phyloP scores from a whole-genome alignment of 2,329 filamentous ascomycete species.

The Ceratocystiopsis sp. region DNA sequence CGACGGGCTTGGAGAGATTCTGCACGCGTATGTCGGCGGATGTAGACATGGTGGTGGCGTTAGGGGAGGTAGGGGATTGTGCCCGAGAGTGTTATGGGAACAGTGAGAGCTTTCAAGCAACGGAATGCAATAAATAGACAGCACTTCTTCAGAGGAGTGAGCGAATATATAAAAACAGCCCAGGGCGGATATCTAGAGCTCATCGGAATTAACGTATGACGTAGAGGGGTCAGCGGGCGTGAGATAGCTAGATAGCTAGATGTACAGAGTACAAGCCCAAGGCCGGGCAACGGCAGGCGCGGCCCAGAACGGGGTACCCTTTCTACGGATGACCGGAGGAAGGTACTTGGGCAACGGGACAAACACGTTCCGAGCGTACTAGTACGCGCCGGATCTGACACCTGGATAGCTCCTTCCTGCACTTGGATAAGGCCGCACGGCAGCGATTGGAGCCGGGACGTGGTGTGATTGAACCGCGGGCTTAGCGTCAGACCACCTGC shows the following conservation, averaged over 20 bases:
- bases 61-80: not conserved
- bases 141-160: too few species aligned
- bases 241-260: too few species aligned
- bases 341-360: not conserved
- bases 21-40: conserved; percentile 9
- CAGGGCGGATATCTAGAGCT: too few species aligned
- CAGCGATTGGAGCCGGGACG: not conserved
- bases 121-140: too few species aligned
- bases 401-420: not conserved
- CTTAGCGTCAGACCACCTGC: not conserved
- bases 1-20: conserved; percentile 21
- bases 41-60: conserved; percentile 2
- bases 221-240: too few species aligned
- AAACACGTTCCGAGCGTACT: not conserved
- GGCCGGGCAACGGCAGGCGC: too few species aligned
- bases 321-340: not conserved
- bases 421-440: not conserved
- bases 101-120: too few species aligned
- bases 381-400: not conserved
- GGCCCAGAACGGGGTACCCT: not conserved
- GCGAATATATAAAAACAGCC: too few species aligned
- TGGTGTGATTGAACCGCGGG: not conserved
- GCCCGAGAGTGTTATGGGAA: too few species aligned
- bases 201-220: too few species aligned
- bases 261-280: too few species aligned